Percentiles rank a stretch among this genome's conserved stretches.
phyloP scores from a whole-genome alignment of 176 grass and related monocot genomes.

The Alloteropsis semialata region DNA sequence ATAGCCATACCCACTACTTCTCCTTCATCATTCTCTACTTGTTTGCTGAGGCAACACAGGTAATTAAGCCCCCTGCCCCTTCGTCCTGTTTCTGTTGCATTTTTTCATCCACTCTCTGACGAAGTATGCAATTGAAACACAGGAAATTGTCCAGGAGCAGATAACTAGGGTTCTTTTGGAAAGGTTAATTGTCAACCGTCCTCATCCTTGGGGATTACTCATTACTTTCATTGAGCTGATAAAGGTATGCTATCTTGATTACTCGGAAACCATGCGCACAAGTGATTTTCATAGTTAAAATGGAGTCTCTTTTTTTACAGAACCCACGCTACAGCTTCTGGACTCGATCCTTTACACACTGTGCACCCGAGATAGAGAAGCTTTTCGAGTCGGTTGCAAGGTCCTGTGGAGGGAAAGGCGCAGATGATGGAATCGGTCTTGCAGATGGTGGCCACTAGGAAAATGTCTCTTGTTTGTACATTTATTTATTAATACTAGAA shows the following conservation, averaged over 20 bases:
- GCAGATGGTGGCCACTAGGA: slow-evolving; percentile 60
- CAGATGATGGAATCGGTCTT: slow-evolving; percentile 55
- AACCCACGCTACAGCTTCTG: slow-evolving; percentile 94
- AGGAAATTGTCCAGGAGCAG: slow-evolving; percentile 97
- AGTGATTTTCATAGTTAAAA: background rate
- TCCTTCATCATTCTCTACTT: slow-evolving; percentile 92
- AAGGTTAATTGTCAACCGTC: slow-evolving; percentile 86
- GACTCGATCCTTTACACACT: slow-evolving; percentile 71
- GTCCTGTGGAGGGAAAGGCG: slow-evolving; percentile 70
- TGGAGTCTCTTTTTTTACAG: slow-evolving; percentile 26
- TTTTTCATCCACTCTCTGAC: slow-evolving; percentile 15
- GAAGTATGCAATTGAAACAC: background rate
- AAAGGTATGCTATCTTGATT: slow-evolving; percentile 53
- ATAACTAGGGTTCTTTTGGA: slow-evolving; percentile 94
- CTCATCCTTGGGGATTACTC: slow-evolving; percentile 94
- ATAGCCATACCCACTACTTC: slow-evolving; percentile 96
- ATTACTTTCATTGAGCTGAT: slow-evolving; percentile 97
- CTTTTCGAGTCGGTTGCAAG: slow-evolving; percentile 89
- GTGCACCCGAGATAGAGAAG: slow-evolving; percentile 85
- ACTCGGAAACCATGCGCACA: background rate
- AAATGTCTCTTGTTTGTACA: background rate
- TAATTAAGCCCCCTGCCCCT: background rate
- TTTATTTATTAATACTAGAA: background rate
- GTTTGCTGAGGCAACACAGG: slow-evolving; percentile 77
- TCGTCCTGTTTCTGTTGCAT: background rate